Conservation (phyloP, 2,329 filamentous ascomycete species). For the Clonostachys byssicola region DNA sequence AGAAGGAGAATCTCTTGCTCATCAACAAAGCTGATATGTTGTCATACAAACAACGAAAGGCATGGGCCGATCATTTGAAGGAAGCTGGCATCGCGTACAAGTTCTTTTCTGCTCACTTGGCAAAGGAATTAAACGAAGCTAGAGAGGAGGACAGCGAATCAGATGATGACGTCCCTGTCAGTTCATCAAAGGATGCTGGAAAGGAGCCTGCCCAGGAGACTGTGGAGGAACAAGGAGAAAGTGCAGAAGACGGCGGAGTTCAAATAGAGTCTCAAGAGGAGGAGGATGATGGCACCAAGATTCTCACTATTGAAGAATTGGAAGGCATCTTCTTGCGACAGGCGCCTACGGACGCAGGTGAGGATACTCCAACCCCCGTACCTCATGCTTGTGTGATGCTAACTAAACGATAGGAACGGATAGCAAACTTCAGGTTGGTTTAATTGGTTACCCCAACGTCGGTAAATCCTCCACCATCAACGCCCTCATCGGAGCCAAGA, state of each 20-base stretch:
- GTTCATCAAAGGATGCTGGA: conserved; percentile 14
- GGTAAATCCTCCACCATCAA: conserved; percentile 99
- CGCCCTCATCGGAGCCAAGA: conserved; percentile 95
- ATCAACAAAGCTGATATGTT: conserved; percentile 99
- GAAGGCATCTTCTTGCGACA: conserved; percentile 84
- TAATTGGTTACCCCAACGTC: conserved; percentile 98
- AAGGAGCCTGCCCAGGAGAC: conserved; percentile 22
- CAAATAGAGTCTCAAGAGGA: conserved; percentile 8
- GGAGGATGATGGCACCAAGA: conserved; percentile 62
- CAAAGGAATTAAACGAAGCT: conserved; percentile 83
- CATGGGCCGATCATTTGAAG: conserved; percentile 86
- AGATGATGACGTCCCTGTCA: conserved; percentile 4
- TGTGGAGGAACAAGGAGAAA: conserved; percentile 26
- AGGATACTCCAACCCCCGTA: conserved; percentile 10
- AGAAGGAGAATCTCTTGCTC: conserved; percentile 85
- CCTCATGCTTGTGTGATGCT: background rate
- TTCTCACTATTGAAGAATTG: conserved; percentile 88
- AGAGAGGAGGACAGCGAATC: conserved; percentile 46
- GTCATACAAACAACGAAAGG: conserved; percentile 74
- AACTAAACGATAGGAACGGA: conserved; percentile 28
- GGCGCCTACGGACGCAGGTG: conserved; percentile 49
- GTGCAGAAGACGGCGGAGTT: conserved; percentile 21
- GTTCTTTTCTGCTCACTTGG: conserved; percentile 93
- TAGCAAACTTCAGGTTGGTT: conserved; percentile 78
- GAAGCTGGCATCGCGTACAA: conserved; percentile 80